Base-by-base conservation (phyloP, 176 grass and related monocot genomes). In the Ananas comosus region DNA sequence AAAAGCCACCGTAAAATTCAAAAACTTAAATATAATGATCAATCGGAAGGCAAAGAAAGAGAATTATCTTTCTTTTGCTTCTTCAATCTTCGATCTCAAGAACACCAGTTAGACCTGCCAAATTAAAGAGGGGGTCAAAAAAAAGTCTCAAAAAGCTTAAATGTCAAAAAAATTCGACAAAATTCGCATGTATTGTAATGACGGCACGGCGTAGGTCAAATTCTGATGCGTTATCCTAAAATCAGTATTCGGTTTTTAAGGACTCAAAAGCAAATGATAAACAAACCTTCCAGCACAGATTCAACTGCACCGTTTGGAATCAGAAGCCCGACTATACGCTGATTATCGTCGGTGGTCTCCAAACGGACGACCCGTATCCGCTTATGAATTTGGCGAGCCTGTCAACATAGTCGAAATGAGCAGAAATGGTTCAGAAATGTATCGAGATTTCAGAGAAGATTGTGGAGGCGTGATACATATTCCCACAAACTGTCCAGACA, bases 291-390 rank as follows among this genome's bases (percentile, higher is more conserved):
- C 80, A 94, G 79, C 76, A 94, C 95, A 25, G 87, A 79, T 63
- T 99, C 90, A 75, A 99, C 87, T 64, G 95, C 94, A 72, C 68
- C 88, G 84, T 91, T 99, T 29, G 90, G 90, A 79, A 99, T 86
- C 63, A 90, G 79, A 57, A 99, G 75, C 3, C 95, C 95, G 56
- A 99, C 87, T 0, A 94, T 80, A 7, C 85, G 77, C 70, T 86
- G 77, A 66, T 61, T 82, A 42, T 94, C 85, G 51, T 75, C 87
- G 10, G 85, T 93, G 13, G 95, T 94, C 54, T 76, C 94, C 72
- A 99, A 68, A 78, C 87, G 89, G 21, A 99, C 87, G 21, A 99
- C 89, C 51, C 90, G 84, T 64, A 88, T 79, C 80, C 87, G 83
- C 66, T 73, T 93, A 78, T 99, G 94, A 68, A 79, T 91, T 70